phyloP scores from a whole-genome alignment of 164 flowering plant genomes.

The Vitis rotundifolia region DNA sequence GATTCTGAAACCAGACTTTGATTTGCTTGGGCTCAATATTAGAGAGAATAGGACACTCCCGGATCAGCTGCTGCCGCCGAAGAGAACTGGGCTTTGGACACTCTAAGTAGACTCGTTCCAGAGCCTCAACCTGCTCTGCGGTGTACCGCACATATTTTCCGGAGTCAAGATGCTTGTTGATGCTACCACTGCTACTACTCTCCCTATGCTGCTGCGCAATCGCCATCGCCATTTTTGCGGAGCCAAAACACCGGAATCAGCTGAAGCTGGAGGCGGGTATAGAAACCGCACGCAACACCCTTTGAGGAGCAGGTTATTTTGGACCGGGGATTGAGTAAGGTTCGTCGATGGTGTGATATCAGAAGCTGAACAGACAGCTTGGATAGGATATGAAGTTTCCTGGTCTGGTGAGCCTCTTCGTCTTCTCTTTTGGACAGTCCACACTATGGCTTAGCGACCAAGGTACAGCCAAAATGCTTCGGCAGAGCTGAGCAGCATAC shows the following conservation, averaged over 20 bases:
- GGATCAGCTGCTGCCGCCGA: slow-evolving; percentile 68
- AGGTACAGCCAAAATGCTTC: slow-evolving; percentile 22
- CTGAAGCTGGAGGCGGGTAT: background rate
- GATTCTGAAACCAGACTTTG: slow-evolving; percentile 90
- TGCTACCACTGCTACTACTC: slow-evolving; percentile 54
- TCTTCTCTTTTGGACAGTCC: no score
- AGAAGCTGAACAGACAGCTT: slow-evolving; percentile 8
- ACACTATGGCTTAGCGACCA: background rate
- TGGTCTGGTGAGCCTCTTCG: background rate
- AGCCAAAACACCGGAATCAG: slow-evolving; percentile 6
- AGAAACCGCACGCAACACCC: no score
- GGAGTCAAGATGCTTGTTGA: slow-evolving; percentile 47
- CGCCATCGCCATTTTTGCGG: slow-evolving; percentile 68
- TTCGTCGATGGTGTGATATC: background rate
- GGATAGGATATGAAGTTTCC: slow-evolving; percentile 14
- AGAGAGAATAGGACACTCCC: slow-evolving; percentile 69
- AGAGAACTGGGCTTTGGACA: slow-evolving; percentile 81
- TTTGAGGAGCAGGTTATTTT: no score
- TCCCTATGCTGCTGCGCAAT: slow-evolving; percentile 65
- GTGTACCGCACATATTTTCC: slow-evolving; percentile 82
- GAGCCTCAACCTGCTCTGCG: slow-evolving; percentile 75
- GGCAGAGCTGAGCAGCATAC: background rate
- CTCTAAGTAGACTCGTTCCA: slow-evolving; percentile 69
- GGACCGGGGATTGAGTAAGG: background rate
- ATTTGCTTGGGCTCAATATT: slow-evolving; percentile 83